A percentile compares a stretch with the other conserved stretches of the same genome.
Conservation (phyloP, 2,329 filamentous ascomycete species). For the Claviceps africana region DNA sequence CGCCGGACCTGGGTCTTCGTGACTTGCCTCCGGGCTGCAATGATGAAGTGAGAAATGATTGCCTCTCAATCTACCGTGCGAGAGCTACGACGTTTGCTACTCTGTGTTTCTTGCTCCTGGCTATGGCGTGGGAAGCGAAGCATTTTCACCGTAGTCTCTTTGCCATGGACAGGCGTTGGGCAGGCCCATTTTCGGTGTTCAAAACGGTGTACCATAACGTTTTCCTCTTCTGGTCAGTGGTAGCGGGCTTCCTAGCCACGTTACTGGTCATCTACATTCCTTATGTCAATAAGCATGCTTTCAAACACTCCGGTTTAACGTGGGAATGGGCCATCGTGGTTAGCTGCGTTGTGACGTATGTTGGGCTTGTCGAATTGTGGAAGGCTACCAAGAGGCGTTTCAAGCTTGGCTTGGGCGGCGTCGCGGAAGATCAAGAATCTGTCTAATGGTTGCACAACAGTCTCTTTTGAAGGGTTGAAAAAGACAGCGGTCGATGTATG, state of each 20-base stretch:
- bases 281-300: constrained; percentile 49
- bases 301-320: constrained; percentile 52
- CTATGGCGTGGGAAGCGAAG: constrained; percentile 62
- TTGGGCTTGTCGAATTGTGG: constrained; percentile 52
- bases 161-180: constrained; percentile 43
- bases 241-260: constrained; percentile 43
- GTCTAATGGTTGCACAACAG: background rate
- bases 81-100: constrained; percentile 57
- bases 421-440: constrained; percentile 1
- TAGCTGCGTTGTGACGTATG: constrained; percentile 43
- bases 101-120: constrained; percentile 51
- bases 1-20: constrained; percentile 28
- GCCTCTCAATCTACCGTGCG: constrained; percentile 46
- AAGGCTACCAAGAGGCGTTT: constrained; percentile 50
- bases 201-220: constrained; percentile 53
- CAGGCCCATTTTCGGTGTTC: constrained; percentile 35
- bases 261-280: constrained; percentile 57
- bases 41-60: constrained; percentile 32
- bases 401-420: constrained; percentile 18
- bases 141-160: constrained; percentile 58
- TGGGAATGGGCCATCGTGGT: constrained; percentile 63
- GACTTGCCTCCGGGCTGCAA: constrained; percentile 46
- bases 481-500: background rate
- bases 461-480: background rate
- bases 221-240: constrained; percentile 51